Base-by-base conservation (phyloP, 176 grass and related monocot genomes). In the Bromus sterilis region DNA sequence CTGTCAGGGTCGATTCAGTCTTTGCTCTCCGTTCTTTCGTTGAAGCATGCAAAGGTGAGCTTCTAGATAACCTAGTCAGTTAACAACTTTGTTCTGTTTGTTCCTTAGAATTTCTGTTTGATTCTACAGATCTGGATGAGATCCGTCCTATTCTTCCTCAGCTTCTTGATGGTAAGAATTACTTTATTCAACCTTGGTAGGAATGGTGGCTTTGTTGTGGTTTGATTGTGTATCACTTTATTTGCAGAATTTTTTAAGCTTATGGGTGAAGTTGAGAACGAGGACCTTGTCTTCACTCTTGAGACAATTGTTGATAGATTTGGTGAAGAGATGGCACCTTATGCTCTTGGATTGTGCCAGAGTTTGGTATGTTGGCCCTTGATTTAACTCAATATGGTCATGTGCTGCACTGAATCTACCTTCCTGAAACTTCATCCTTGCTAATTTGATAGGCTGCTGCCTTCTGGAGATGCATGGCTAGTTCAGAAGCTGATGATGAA, bases 261-360 rank as follows among this genome's bases (percentile, higher is more conserved):
- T 64, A 97, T 94, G 94, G 87, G 91, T 64, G 91, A 97, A 82
- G 89, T 97, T 84, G 91, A 97, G 74, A 97, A 97, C 83, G 94
- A 97, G 64, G 94, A 97, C 49, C 91, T 97, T 79, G 91, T 92
- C 40, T 94, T 92, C 68, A 97, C 94, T 30, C 91, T 97, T 63
- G 94, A 97, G 66, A 97, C 94, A 28, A 94, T 97, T 83, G 91
- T 97, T 7, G 91, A 92, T 74, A 97, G 86, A 87, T 97, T 97
- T 88, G 94, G 94, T 82, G 91, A 97, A 94, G 94, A 97, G 56
- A 97, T 97, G 94, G 94, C 94, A 72, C 91, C 94, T 14, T 97
- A 94, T 83, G 94, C 94, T 56, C 84, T 97, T 94, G 94, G 94
- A 23, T 79, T 97, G 82, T 97, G 94, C 80, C 91, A 97, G 80